Conservation (phyloP, 2,329 filamentous ascomycete genomes). For the Periconia digitata region DNA sequence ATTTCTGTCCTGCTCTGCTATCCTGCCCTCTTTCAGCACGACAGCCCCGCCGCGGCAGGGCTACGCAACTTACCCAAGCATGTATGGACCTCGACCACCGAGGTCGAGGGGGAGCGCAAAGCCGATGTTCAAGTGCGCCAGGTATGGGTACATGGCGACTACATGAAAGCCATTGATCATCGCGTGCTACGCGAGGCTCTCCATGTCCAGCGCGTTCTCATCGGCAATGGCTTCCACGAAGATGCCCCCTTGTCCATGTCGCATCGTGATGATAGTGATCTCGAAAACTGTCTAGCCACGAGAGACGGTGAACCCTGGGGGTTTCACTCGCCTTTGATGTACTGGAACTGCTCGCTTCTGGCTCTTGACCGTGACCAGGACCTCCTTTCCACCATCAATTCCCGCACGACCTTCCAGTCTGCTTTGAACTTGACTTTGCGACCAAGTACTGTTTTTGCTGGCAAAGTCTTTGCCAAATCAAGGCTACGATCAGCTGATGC, state of each 20-base stretch:
- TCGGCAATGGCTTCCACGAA: conserved; percentile 51
- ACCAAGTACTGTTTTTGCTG: conserved; percentile 79
- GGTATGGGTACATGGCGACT: conserved; percentile 78
- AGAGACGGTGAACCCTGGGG: conserved; percentile 69
- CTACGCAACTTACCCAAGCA: conserved; percentile 74
- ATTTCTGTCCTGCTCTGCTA: conserved; percentile 72
- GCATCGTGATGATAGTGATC: conserved; percentile 11
- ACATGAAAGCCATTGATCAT: conserved; percentile 72
- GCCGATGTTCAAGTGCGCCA: conserved; percentile 79
- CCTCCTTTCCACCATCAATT: conserved; percentile 70
- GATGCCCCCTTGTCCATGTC: background rate
- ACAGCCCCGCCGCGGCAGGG: conserved; percentile 69
- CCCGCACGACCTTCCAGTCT: conserved; percentile 62
- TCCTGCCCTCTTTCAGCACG: conserved; percentile 74
- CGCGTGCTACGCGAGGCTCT: conserved; percentile 68
- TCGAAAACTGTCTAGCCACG: conserved; percentile 16
- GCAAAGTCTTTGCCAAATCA: conserved; percentile 72
- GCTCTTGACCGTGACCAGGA: conserved; percentile 63
- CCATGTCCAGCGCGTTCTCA: conserved; percentile 68
- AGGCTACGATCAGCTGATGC: conserved; percentile 72
- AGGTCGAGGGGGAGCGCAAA: conserved; percentile 56
- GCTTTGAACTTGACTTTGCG: conserved; percentile 73
- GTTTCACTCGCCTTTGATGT: conserved; percentile 79
- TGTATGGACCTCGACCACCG: conserved; percentile 76
- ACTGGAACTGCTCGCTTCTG: conserved; percentile 69